Evolutionary conservation across 169 alveolate species (phyloP), one percentile per base, ranked within the genome.

Genomic region (Babesia ovis): DNA sequence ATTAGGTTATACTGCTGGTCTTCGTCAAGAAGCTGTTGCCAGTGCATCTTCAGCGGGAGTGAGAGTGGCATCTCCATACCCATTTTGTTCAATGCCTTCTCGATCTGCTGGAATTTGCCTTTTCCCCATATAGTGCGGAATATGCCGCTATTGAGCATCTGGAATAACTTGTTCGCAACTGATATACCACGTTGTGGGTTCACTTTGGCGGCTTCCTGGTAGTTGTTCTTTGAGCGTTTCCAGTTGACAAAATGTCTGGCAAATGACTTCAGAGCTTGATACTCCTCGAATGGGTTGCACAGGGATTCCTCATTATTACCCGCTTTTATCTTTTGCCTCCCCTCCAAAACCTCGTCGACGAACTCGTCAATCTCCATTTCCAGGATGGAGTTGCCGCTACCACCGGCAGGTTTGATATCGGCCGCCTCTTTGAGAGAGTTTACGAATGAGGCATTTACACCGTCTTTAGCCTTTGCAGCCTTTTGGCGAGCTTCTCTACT

Each of bases 241-340:
- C 61, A 79, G 83, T 70, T 69, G 54, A 68, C 56, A 42, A 45
- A 79, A 72, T 79, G 87, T n/a, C 42, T 2, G 23, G 83, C 83
- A 41, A 79, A 79, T 16, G 83, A 32, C 62, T 79, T 68, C 42
- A 79, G 69, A 29, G 87, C 55, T 41, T 79, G 77, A 41, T 61
- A 64, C 27, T 64, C 83, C 57, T 79, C 87, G 58, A 45, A 79
- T 14, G 64, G 75, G 53, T 69, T 69, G 62, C 58, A 55, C 14
- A 66, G 56, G 16, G 58, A 37, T 23, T 23, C 77, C 11, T 79
- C 76, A 25, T 43, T 39, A 2, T 68, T 41, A 25, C 16, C n/a
- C 25, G 29, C 23, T 18, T 54, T 50, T 29, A 69, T 34, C 62
- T 79, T 50, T n/a, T 41, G 39, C 0, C 87, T 42, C 16, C 87